Conservation (phyloP, 176 grass and related monocot genomes). For the Musa beccarii region DNA sequence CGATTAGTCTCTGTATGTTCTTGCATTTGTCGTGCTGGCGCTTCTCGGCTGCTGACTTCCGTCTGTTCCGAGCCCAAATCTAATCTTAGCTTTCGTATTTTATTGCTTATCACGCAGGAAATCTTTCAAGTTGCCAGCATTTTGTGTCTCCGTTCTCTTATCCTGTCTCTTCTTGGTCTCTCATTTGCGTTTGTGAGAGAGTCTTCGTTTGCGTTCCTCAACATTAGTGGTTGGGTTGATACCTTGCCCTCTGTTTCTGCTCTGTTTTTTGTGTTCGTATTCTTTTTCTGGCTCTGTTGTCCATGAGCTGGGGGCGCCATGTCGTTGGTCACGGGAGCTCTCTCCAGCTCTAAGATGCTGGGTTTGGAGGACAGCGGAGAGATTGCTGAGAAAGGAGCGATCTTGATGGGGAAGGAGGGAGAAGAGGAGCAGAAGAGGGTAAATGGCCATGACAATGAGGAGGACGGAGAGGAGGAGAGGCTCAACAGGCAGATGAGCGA, state of each 20-base stretch:
- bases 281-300: constrained; percentile 11
- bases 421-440: constrained; percentile 9
- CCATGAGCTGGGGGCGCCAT: constrained; percentile 29
- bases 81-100: not conserved
- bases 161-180: not conserved
- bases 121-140: not conserved
- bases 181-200: constrained; percentile 5
- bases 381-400: not conserved
- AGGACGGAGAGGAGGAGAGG: not conserved
- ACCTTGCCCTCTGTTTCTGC: not conserved
- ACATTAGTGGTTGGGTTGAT: not conserved
- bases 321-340: constrained; percentile 71
- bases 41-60: too few species aligned
- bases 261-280: not conserved
- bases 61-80: not conserved
- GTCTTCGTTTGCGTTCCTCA: not conserved
- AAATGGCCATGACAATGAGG: constrained; percentile 13
- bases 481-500: constrained; percentile 40
- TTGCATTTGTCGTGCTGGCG: too few species aligned
- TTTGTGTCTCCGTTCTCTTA: constrained; percentile 2
- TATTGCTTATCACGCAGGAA: not conserved
- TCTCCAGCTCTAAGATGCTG: constrained; percentile 48
- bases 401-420: constrained; percentile 9
- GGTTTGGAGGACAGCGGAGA: constrained; percentile 21
- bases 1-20: not conserved